Conservation (phyloP, 2,329 filamentous ascomycete genomes). For the Hymenoscyphus infarciens region DNA sequence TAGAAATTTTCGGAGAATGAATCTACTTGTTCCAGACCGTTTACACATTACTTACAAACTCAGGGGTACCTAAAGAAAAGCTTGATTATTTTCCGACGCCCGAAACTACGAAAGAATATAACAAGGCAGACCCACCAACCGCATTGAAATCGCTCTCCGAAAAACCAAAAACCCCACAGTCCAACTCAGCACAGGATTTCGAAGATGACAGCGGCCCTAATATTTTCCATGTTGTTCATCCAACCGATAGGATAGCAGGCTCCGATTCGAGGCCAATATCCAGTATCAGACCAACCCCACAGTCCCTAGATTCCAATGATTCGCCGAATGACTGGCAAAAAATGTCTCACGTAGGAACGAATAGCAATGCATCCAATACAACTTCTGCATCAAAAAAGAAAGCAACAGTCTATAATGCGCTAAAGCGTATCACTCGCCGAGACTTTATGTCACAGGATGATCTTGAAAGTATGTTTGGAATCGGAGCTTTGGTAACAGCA, state of each 20-base stretch:
- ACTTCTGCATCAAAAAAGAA: background rate
- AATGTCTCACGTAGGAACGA: background rate
- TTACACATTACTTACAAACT: too few relatives aligned
- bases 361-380: background rate
- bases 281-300: background rate
- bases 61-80: too few relatives aligned
- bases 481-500: conserved; percentile 3
- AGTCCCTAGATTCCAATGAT: background rate
- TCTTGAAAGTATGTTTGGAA: conserved; percentile 5
- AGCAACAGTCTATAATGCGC: background rate
- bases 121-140: background rate
- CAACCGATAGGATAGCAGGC: background rate
- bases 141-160: background rate
- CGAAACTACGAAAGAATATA: background rate
- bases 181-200: background rate
- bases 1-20: too few relatives aligned
- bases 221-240: background rate
- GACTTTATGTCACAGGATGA: conserved; percentile 6
- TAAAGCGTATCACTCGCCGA: conserved; percentile 5
- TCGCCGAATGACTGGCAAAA: background rate
- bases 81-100: too few relatives aligned
- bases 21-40: too few relatives aligned
- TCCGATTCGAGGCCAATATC: background rate
- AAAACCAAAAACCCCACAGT: background rate
- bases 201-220: background rate